Percentiles rank a stretch among this genome's conserved stretches.
These are phyloP conservation scores for Panicum virgatum DNA, from an alignment of 202 grass and related monocot genomes.

Conservation along the genomic window DNA sequence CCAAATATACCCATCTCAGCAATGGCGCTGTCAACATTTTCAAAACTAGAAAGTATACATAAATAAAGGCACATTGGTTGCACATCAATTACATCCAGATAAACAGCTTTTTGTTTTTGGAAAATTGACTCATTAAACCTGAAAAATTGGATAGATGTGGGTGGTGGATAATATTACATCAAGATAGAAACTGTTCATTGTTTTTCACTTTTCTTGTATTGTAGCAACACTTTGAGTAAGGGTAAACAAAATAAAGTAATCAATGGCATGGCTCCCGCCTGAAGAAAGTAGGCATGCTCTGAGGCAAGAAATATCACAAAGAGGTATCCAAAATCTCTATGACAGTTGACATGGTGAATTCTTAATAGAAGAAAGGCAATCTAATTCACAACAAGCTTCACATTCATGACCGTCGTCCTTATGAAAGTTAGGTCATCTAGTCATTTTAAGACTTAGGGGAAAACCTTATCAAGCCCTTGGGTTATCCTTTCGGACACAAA, in stretches of 20 bases:
- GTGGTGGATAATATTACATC: constrained; percentile 10
- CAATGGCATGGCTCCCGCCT: neutral
- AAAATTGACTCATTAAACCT: constrained; percentile 4
- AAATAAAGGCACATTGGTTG: neutral
- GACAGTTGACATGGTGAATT: neutral
- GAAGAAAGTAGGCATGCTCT: neutral
- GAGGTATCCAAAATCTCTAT: neutral
- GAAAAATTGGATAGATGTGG: neutral
- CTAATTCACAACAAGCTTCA: neutral
- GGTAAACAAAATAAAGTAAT: constrained; percentile 8
- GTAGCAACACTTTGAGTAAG: constrained; percentile 6
- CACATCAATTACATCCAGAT: neutral
- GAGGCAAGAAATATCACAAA: neutral
- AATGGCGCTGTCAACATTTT: constrained; percentile 5
- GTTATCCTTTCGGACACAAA: neutral
- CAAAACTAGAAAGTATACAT: constrained; percentile 6
- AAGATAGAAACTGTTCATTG: constrained; percentile 6
- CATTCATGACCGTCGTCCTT: neutral
- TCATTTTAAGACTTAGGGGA: neutral
- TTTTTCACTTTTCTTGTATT: neutral
- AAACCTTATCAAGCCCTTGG: constrained; percentile 11
- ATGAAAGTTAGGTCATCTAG: neutral
- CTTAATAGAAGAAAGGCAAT: neutral
- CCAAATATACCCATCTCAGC: constrained; percentile 23
- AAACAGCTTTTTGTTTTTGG: neutral